Evolutionary conservation across 176 grass and related monocot species (phyloP).

Genomic region (Saccharum spontaneum): DNA sequence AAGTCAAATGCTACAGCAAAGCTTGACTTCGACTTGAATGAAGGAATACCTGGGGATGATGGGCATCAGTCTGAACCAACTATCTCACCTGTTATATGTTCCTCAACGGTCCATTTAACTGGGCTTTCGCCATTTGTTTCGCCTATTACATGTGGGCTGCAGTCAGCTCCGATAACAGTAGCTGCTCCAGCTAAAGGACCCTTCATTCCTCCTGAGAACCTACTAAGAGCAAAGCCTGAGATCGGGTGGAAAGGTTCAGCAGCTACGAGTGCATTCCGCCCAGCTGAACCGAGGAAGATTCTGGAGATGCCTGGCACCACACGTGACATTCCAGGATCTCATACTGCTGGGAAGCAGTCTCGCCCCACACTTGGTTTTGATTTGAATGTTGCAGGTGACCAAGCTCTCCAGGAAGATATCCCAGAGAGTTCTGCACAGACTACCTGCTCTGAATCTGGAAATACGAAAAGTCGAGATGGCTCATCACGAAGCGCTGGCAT

Average conservation of each 20-base stretch:
- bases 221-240: conserved; percentile 61
- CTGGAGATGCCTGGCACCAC: conserved; percentile 53
- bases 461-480: conserved; percentile 30
- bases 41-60: conserved; percentile 70
- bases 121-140: conserved; percentile 34
- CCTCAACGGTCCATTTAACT: conserved; percentile 36
- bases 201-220: conserved; percentile 73
- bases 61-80: conserved; percentile 47
- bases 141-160: conserved; percentile 38
- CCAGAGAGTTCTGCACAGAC: conserved; percentile 53
- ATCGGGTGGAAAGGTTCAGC: conserved; percentile 88
- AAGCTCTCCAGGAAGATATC: conserved; percentile 51
- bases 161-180: conserved; percentile 62
- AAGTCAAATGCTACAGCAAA: conserved; percentile 35
- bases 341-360: conserved; percentile 47
- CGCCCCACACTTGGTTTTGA: conserved; percentile 62
- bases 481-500: conserved; percentile 40
- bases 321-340: conserved; percentile 37
- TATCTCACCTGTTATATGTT: conserved; percentile 37
- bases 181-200: conserved; percentile 66
- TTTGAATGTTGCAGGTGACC: conserved; percentile 80
- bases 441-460: conserved; percentile 49
- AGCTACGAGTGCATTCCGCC: conserved; percentile 82
- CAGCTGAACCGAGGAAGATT: conserved; percentile 59
- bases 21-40: conserved; percentile 86